Base-by-base conservation (phyloP, 148 eudicot species). In the Rhododendron griersonianum region DNA sequence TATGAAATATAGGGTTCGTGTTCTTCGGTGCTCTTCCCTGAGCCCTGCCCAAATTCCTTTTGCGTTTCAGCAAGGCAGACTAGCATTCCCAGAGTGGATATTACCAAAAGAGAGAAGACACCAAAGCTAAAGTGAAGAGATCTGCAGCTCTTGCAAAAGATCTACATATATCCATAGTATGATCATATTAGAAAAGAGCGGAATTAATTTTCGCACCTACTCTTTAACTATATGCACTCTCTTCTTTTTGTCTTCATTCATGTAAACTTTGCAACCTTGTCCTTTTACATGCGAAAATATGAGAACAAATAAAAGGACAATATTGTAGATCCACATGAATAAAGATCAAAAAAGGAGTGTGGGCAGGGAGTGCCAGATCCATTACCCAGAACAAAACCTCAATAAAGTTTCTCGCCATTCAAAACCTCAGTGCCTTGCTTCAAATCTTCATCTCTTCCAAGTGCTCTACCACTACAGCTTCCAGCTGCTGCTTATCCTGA, bases 401-500 rank as follows among this genome's bases (percentile, higher is more conserved):
- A 69, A 78, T 83, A 86, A 13, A 50, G 41, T 28, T 51, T 59
- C 83, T 57, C 23, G 74, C 78, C 37, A 65, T 51, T n/a, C 35
- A 50, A 41, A 55, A 81, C 55, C 85, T 44, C 59, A 51, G 51
- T 39, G 73, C 84, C 51, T 25, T 67, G 59, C 73, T n/a, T 85
- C 89, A 91, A 83, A 89, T 65, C 88, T 88, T 83, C 61, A 87
- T 87, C 86, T 87, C 92, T 83, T 84, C 75, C 85, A 86, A 47
- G 23, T 45, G 85, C 87, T 80, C 85, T 7, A 86, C 69, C 85
- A 41, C 69, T 77, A 30, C 73, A 37, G 90, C 80, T 84, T 75
- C 50, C 80, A n/a, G 33, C 84, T 25, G 30, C 71, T 65, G 71
- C 71, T n/a, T n/a, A 25, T 65, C 30, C 71, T 8, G 71, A 65